phyloP scores from a whole-genome alignment of 2,329 filamentous ascomycete species.

The Scedosporium dehoogii region DNA sequence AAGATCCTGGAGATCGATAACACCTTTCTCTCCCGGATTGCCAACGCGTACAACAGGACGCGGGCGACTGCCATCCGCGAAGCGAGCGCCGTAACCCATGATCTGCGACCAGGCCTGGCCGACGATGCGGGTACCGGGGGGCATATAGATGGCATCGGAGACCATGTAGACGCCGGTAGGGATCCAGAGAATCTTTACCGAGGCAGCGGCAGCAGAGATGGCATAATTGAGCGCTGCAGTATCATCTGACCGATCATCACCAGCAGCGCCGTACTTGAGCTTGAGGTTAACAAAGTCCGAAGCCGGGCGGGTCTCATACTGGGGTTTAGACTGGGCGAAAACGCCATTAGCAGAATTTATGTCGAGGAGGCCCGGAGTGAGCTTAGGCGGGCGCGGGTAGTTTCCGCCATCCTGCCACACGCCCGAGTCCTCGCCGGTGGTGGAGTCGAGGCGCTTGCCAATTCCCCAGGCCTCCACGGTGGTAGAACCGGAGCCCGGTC shows the following conservation, averaged over 20 bases:
- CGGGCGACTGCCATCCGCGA: constrained; percentile 38
- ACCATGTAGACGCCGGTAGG: constrained; percentile 37
- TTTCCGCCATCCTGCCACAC: neutral
- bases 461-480: neutral
- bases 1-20: constrained; percentile 62
- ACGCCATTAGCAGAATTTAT: neutral
- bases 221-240: constrained; percentile 18
- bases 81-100: constrained; percentile 38
- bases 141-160: constrained; percentile 33
- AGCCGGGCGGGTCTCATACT: constrained; percentile 32
- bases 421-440: constrained; percentile 27
- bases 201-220: constrained; percentile 19
- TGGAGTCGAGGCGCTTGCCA: constrained; percentile 15
- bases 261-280: constrained; percentile 38
- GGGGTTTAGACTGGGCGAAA: constrained; percentile 44
- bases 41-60: constrained; percentile 58
- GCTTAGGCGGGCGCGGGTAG: constrained; percentile 4
- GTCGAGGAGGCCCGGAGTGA: constrained; percentile 17
- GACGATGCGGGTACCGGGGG: constrained; percentile 31
- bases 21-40: constrained; percentile 45
- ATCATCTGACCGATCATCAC: constrained; percentile 63
- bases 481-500: neutral
- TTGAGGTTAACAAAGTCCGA: constrained; percentile 21
- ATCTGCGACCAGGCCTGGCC: constrained; percentile 37
- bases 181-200: constrained; percentile 28